phyloP scores from a whole-genome alignment of 1,284 basidiomycete genomes.

The Afroboletus lepidellus region DNA sequence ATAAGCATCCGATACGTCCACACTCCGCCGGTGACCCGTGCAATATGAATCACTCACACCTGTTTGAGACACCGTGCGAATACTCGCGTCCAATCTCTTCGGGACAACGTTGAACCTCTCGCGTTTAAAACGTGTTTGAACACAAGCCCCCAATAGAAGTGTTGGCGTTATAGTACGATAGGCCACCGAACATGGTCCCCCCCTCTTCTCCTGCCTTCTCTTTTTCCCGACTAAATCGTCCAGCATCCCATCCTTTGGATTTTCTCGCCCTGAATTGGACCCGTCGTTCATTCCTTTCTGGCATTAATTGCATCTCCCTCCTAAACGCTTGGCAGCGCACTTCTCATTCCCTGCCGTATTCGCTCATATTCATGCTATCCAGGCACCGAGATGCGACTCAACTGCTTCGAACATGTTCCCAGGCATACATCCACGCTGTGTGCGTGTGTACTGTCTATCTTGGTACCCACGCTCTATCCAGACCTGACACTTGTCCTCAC shows the following conservation, averaged over 20 bases:
- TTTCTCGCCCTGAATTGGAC: constrained; percentile 1
- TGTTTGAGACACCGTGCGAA: neutral
- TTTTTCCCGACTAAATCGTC: constrained; percentile 1
- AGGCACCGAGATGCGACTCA: constrained; percentile 21
- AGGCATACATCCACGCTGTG: constrained; percentile 1
- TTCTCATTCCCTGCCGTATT: constrained; percentile 3
- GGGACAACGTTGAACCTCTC: constrained; percentile 4
- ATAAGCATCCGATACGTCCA: constrained; percentile 2
- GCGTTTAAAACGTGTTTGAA: neutral
- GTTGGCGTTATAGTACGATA: neutral
- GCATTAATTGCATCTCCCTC: constrained; percentile 3
- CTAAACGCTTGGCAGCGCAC: neutral
- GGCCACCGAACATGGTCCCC: neutral
- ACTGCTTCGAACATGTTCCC: constrained; percentile 10
- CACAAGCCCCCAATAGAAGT: neutral
- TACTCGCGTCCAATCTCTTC: neutral
- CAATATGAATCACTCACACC: constrained; percentile 3
- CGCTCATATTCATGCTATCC: constrained; percentile 10
- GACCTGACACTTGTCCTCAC: neutral
- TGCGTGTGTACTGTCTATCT: neutral
- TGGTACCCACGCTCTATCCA: neutral
- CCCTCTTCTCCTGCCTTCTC: neutral
- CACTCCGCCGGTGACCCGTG: neutral
- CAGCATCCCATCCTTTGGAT: neutral
- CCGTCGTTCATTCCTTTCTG: neutral